Evolutionary conservation across 1,139 yeast species (phyloP).

Genomic region (Yamadazyma triangularis): DNA sequence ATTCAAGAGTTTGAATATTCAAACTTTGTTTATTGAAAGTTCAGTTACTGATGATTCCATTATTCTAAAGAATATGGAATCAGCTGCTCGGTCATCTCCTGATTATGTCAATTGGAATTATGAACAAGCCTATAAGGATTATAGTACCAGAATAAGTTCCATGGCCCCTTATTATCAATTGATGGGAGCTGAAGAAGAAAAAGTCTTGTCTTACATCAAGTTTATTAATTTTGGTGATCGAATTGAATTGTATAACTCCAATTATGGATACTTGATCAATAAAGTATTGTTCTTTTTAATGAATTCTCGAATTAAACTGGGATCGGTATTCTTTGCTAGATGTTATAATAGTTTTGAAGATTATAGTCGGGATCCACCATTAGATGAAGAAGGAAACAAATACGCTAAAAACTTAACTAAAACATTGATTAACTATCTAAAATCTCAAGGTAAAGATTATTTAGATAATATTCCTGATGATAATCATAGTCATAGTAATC

Average conservation of each 20-base stretch:
- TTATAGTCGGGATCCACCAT: slow-evolving; percentile 57
- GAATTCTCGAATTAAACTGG: slow-evolving; percentile 80
- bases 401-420: slow-evolving; percentile 46
- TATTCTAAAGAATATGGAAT: slow-evolving; percentile 66
- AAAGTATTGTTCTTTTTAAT: slow-evolving; percentile 85
- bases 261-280: slow-evolving; percentile 82
- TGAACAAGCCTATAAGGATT: slow-evolving; percentile 57
- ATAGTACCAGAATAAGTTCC: slow-evolving; percentile 46
- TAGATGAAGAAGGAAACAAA: slow-evolving; percentile 53
- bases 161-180: slow-evolving; percentile 52
- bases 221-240: slow-evolving; percentile 89
- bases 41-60: slow-evolving; percentile 71
- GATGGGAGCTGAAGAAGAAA: slow-evolving; percentile 44
- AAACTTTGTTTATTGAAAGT: slow-evolving; percentile 83
- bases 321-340: slow-evolving; percentile 85
- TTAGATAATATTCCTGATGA: slow-evolving; percentile 6
- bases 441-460: slow-evolving; percentile 26
- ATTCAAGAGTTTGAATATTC: slow-evolving; percentile 58
- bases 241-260: slow-evolving; percentile 73
- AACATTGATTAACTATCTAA: slow-evolving; percentile 34
- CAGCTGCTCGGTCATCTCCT: slow-evolving; percentile 84
- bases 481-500: neutral
- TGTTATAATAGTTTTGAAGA: slow-evolving; percentile 63
- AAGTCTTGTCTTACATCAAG: slow-evolving; percentile 66
- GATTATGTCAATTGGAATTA: slow-evolving; percentile 78